Evolutionary conservation across 805 yeast species (phyloP), one percentile per base, ranked within the genome.

Genomic region (Barnettozyma siamensis): DNA sequence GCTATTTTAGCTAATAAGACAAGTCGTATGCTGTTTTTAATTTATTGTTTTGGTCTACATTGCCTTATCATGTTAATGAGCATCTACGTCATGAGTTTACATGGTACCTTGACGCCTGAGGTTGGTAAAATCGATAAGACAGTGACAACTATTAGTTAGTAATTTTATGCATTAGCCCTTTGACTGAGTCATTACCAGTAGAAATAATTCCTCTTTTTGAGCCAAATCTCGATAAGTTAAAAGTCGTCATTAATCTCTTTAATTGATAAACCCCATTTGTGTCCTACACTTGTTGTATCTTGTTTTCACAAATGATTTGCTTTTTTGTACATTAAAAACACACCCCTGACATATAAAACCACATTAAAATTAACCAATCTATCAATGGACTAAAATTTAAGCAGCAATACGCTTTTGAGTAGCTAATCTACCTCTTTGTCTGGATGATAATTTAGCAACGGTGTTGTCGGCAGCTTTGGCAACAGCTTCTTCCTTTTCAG

Each of bases 401-500:
- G 87, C 86, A 69, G 88, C 66, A 63, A 83, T 75, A 70, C 93
- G 83, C 83, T 85, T 85, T 76, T 83, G 88, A 69, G 86, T 67
- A 66, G 88, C 83, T 65, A 83, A 74, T 76, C 93, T 84, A 72
- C 93, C 96, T 72, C 78, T 80, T 78, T 88, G 95, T 82, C 95
- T 85, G 59, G 89, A 69, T 73, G 83, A 77, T 70, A 83, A 82
- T 78, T 87, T 84, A 62, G 76, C 79, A 53, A 66, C 69, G 58
- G 72, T 60, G 63, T 66, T 72, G 63, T 86, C 94, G 60, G 73
- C 71, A 65, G 98, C 88, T 83, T 91, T 93, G 66, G 82, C 88
- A 70, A 93, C 87, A 65, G 75, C 79, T 76, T 89, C 98, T 60
- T 77, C 93, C 73, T 81, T 86, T 82, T 93, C 99, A 66, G 96